Base-by-base conservation (phyloP, 2,329 filamentous ascomycete genomes). In the Neodidymelliopsis sp. region DNA sequence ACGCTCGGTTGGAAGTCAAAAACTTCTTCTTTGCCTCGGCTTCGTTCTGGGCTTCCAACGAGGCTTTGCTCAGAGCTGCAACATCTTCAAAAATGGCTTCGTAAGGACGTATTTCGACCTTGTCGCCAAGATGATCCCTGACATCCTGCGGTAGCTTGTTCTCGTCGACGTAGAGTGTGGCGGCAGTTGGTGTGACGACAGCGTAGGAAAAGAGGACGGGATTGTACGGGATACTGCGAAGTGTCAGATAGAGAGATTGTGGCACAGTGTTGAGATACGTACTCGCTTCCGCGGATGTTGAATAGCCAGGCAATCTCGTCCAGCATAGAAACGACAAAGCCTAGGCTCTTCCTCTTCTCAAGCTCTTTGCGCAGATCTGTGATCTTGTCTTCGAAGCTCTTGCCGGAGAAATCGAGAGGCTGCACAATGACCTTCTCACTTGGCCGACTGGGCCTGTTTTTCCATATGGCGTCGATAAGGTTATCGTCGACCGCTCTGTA, bases 251-350 rank as follows among this genome's bases (percentile, higher is more conserved):
- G 9, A 19, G n/a, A 3, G 13, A 4, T 19, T 8, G 10, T 7
- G n/a, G n/a, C 4, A 24, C 2, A 10, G 3, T 4, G 3, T 13
- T 9, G 6, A 31, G 25, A 13, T 10, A 44, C 80, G 56, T 75
- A 83, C 81, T 97, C 94, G 71, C 83, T 94, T 62, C 94, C 94
- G 61, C 94, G 86, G 37, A 99, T 77, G 74, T 99, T 99, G 79
- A 97, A 97, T n/a, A 99, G 81, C 94, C 94, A 99, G 9, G 94
- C 94, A 63, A 97, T 85, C 74, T 99, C 94, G 66, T 99, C 94
- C 31, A 99, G 84, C 86, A 95, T 92, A 5, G 92, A 97, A 34
- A 97, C 84, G 37, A 97, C 85, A 61, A 97, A 91, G 1, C 90
- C 93, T 13, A 87, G 83, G 5, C 86, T 88, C 69, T 94, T 94